A percentile compares a stretch with the other conserved stretches of the same genome.
Conservation (phyloP, 192 early-diverging fungal genomes). For the Backusella morwellensis region DNA sequence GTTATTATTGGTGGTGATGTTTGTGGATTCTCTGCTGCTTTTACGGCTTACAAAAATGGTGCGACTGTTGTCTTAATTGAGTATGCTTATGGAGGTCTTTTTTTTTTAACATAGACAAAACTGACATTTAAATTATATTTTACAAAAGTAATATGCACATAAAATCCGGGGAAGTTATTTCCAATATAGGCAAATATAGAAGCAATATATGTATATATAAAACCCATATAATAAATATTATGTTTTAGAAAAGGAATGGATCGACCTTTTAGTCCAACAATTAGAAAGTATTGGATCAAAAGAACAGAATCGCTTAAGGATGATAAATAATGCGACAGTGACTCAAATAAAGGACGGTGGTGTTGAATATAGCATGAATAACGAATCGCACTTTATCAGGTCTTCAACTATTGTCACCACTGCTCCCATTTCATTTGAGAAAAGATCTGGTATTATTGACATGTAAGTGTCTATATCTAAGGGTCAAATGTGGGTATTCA, state of each 20-base stretch:
- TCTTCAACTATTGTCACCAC: background rate
- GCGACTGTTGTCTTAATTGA: background rate
- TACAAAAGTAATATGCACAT: background rate
- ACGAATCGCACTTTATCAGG: background rate
- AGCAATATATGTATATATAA: too few species aligned
- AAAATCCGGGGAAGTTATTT: background rate
- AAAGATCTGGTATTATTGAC: background rate
- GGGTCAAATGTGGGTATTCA: background rate
- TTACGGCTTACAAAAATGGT: background rate
- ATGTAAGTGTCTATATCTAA: background rate
- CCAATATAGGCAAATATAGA: background rate
- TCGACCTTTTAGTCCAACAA: background rate
- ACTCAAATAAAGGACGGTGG: background rate
- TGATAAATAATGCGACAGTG: background rate
- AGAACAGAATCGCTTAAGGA: background rate
- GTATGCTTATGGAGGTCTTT: background rate
- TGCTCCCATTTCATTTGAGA: background rate
- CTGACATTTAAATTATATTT: background rate
- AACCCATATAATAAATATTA: background rate
- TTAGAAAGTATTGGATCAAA: background rate
- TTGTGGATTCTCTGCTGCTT: background rate
- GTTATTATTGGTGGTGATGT: background rate
- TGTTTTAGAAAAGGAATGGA: background rate
- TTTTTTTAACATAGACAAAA: background rate
- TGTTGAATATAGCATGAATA: background rate